Evolutionary conservation across 176 grass and related monocot species (phyloP).

Genomic region (Cenchrus americanus): DNA sequence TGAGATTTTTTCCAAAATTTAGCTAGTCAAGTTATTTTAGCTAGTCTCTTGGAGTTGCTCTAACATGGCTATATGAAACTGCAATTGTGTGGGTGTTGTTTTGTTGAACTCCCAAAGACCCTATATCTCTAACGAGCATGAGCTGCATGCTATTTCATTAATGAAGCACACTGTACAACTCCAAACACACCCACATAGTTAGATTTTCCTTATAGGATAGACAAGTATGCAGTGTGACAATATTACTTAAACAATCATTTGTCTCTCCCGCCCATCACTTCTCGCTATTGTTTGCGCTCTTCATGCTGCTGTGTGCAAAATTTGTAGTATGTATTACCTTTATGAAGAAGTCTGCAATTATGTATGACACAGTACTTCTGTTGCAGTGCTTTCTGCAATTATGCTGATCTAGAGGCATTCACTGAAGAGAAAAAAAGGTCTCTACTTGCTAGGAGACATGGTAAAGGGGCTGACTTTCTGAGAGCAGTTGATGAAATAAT

Average conservation of each 20-base stretch:
- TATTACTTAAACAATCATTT: not conserved
- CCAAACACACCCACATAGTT: not conserved
- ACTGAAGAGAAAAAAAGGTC: conserved; percentile 93
- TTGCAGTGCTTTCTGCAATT: conserved; percentile 94
- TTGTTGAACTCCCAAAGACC: not conserved
- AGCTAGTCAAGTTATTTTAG: no score
- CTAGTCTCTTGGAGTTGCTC: no score
- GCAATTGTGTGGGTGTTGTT: not conserved
- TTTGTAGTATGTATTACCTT: conserved; percentile 15
- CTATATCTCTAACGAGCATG: not conserved
- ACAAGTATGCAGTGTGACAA: not conserved
- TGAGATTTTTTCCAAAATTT: no score
- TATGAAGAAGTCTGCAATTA: not conserved
- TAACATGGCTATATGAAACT: not conserved
- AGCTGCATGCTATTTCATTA: not conserved
- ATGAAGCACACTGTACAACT: not conserved
- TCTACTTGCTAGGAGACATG: conserved; percentile 75
- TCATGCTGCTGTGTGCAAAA: not conserved
- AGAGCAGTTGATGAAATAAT: conserved; percentile 95
- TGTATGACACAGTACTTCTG: conserved; percentile 43
- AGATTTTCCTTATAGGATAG: not conserved
- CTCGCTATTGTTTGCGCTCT: not conserved
- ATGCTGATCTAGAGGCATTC: conserved; percentile 94
- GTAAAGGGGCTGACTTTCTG: conserved; percentile 96
- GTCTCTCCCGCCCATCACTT: not conserved